Base-by-base conservation (phyloP, 352 stramenopile genomes). In the Globisporangium perplexum region DNA sequence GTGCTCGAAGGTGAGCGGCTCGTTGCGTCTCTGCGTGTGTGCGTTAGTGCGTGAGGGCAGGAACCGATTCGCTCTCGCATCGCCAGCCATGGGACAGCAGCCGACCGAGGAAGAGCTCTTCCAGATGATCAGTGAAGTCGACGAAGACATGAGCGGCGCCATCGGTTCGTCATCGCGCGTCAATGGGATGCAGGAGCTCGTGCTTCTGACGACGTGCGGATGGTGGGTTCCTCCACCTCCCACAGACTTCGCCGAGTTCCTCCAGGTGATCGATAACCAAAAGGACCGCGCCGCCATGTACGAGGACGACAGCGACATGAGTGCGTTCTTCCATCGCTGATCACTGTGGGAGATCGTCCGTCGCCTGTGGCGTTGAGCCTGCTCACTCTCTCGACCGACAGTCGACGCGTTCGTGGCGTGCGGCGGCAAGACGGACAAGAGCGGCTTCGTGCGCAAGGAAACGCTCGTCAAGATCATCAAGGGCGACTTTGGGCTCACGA, bases 21-120 rank as follows among this genome's bases (percentile, higher is more conserved):
- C 7, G 26, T 18, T 22, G 12, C 12, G 22, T 35, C 17, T 14
- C 4, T 12, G 14, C 1, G 18, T 17, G 26, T 2, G 17, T 45
- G 36, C n/a, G n/a, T n/a, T 20, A 7, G 3, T 42, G 12, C 3
- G n/a, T 28, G 26, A 6, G 6, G 14, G 10, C 1, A 7, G 1
- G 20, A 42, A 22, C 5, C 47, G 14, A 33, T 2, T 17, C 10
- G 20, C 12, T 30, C 30, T n/a, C 38, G 17, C 30, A 12, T 18
- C 7, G 7, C 4, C 28, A 88, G 93, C 90, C 15, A 98, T 99
- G 94, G 96, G 95, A 2, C 96, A 99, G 67, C 90, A 97, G 41
- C 95, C 93, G n/a, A 99, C 94, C 0, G 96, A 98, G 61, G 96
- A 99, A 69, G 96, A 99, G 72, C 74, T 99, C 28, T 98, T 98